phyloP scores from a whole-genome alignment of 768 basidiomycete species.

The Tulasnella sp. region DNA sequence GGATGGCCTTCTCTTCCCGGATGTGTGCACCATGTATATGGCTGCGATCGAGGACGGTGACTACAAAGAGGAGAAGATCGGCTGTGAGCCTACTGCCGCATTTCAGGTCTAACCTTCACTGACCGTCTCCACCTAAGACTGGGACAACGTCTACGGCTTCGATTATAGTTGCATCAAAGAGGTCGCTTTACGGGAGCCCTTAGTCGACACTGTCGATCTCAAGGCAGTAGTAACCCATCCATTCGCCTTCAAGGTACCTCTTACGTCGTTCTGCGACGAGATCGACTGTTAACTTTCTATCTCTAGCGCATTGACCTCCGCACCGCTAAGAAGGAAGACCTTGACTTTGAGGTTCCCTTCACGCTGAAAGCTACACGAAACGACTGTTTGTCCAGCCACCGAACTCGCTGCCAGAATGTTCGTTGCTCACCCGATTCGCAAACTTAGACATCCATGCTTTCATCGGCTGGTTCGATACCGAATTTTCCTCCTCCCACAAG shows the following conservation, averaged over 20 bases:
- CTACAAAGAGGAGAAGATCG: conserved; percentile 99
- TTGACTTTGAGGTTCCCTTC: conserved; percentile 78
- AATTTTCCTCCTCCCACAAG: conserved; percentile 93
- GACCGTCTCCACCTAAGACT: conserved; percentile 51
- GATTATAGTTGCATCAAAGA: conserved; percentile 99
- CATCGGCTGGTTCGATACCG: conserved; percentile 98
- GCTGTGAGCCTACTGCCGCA: conserved; percentile 55
- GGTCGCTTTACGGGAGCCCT: conserved; percentile 89
- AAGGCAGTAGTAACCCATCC: conserved; percentile 93
- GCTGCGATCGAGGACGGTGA: conserved; percentile 99
- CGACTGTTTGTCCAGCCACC: conserved; percentile 60
- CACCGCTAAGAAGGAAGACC: conserved; percentile 91
- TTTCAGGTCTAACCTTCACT: background rate
- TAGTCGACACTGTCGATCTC: conserved; percentile 98
- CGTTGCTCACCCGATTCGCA: background rate
- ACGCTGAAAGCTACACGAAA: conserved; percentile 72
- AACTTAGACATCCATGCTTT: conserved; percentile 85
- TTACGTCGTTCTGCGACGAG: background rate
- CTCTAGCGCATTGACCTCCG: conserved; percentile 75
- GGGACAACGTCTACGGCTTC: conserved; percentile 99
- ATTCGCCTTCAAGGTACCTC: conserved; percentile 69
- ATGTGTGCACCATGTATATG: conserved; percentile 82
- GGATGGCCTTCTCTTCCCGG: conserved; percentile 90
- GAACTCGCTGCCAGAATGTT: background rate
- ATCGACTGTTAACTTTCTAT: background rate